Conservation (phyloP, 176 grass and related monocot genomes). For the Poa annua region DNA sequence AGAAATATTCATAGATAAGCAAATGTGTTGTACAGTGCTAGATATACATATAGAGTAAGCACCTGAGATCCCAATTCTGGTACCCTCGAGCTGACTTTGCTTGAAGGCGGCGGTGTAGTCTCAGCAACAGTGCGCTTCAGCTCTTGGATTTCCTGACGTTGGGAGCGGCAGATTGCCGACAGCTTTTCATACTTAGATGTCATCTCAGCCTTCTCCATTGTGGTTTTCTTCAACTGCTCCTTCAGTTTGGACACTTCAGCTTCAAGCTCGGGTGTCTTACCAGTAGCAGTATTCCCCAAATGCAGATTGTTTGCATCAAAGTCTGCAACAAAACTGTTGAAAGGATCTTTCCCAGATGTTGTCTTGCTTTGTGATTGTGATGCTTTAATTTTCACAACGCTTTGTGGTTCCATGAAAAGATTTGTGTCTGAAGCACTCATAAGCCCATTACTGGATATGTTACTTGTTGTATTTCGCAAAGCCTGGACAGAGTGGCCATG, state of each 20-base stretch:
- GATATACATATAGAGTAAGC: not conserved
- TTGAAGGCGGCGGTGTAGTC: conserved; percentile 40
- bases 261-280: conserved; percentile 56
- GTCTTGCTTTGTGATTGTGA: conserved; percentile 40
- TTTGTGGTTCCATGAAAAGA: conserved; percentile 52
- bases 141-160: conserved; percentile 77
- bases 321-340: conserved; percentile 63
- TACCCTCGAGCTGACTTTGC: conserved; percentile 53
- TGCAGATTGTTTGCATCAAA: conserved; percentile 68
- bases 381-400: conserved; percentile 46
- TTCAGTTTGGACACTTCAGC: conserved; percentile 64
- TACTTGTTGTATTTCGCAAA: conserved; percentile 38
- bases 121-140: conserved; percentile 65
- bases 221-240: conserved; percentile 77
- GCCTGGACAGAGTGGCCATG: conserved; percentile 45
- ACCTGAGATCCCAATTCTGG: conserved; percentile 51
- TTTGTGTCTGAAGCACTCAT: conserved; percentile 40
- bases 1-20: conserved; percentile 27
- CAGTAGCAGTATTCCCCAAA: conserved; percentile 22
- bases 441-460: conserved; percentile 43
- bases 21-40: conserved; percentile 7
- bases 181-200: conserved; percentile 80
- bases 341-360: conserved; percentile 49
- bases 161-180: conserved; percentile 75
- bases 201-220: conserved; percentile 72